Evolutionary conservation across 768 basidiomycete species (phyloP), one percentile per base, ranked within the genome.

Genomic region (Psilocybe cubensis): DNA sequence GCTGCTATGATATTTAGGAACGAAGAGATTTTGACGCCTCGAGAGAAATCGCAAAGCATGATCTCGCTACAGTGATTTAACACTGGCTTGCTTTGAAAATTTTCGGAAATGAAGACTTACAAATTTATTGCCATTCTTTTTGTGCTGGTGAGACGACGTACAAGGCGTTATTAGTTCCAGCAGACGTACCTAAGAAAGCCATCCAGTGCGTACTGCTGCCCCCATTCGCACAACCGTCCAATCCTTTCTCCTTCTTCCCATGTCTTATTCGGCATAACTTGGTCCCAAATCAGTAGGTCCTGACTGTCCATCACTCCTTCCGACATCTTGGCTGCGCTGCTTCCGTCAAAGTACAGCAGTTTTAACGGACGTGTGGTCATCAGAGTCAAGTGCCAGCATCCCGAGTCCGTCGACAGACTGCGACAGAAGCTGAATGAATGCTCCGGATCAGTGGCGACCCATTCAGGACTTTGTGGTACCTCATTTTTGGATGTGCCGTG

Each of bases 331-430:
- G 72, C 76, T 0, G 78, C 81, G 51, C 81, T 81, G 44, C 68
- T 78, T 0, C 83, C 82, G 51, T 85, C 83, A 47, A 84, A 83
- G 58, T 83, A 83, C 4, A 83, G 54, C 3, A 83, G 62, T 33
- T 76, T 79, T 25, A 84, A 62, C 0, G 79, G 65, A 1, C 79
- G 71, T 9, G 70, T 69, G 6, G 70, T 58, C 14, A 72, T 70
- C 8, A 77, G 58, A 8, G 78, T 79, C 24, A 79, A 66, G 25
- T 75, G 76, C 75, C 76, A 78, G 58, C 76, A 76, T 3, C 71
- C 72, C 1, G 46, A 43, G 17, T 54, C 46, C 11, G 40, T 31
- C 40, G 46, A 29, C 28, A 42, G 14, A 33, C 57, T 46, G 9
- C 58, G 24, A 54, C 80, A 80, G 60, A 80, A 79, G 4, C 74